Percentiles rank a stretch among this genome's conserved stretches.
Evolutionary conservation across 192 early-diverging fungal genomes (phyloP).

Genomic region (Coemansia sp.): DNA sequence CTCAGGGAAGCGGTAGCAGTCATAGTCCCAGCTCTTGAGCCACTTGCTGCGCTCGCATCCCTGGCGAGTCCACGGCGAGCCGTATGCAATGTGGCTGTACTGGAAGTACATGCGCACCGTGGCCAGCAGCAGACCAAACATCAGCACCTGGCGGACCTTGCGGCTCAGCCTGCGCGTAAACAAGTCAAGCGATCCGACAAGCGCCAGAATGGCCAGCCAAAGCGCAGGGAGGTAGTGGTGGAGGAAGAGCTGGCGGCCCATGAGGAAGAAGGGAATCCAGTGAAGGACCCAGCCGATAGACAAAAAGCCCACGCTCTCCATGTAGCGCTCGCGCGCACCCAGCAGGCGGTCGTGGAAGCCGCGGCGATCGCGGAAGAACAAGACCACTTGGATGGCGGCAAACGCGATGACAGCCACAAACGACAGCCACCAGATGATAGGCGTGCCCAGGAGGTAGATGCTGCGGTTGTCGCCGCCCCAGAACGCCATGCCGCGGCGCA

Average conservation of each 20-base stretch:
- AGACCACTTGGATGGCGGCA: conserved; percentile 56
- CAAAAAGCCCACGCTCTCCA: conserved; percentile 67
- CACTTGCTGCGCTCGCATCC: conserved; percentile 80
- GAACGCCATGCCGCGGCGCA: conserved; percentile 88
- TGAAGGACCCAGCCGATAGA: conserved; percentile 81
- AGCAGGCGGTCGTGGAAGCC: conserved; percentile 45
- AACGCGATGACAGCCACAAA: conserved; percentile 65
- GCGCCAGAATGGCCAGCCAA: conserved; percentile 80
- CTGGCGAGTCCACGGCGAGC: conserved; percentile 70
- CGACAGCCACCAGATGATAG: conserved; percentile 80
- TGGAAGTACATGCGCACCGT: conserved; percentile 68
- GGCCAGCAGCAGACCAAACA: conserved; percentile 57
- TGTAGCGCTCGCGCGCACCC: conserved; percentile 56
- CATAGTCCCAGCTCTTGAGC: conserved; percentile 82
- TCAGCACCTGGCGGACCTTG: conserved; percentile 56
- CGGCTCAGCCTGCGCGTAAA: conserved; percentile 64
- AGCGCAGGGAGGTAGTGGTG: conserved; percentile 97
- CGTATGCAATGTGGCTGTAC: conserved; percentile 88
- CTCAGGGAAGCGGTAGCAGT: conserved; percentile 62
- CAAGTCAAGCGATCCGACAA: conserved; percentile 77
- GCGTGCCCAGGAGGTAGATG: conserved; percentile 95
- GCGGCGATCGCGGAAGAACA: conserved; percentile 63
- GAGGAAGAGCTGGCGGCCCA: conserved; percentile 88
- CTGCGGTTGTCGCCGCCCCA: conserved; percentile 69
- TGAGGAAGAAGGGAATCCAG: conserved; percentile 88